A percentile compares a stretch with the other conserved stretches of the same genome.
These are phyloP conservation scores for Apostasia ramifera DNA, from an alignment of 106 monocot species.

Conservation along the genomic window DNA sequence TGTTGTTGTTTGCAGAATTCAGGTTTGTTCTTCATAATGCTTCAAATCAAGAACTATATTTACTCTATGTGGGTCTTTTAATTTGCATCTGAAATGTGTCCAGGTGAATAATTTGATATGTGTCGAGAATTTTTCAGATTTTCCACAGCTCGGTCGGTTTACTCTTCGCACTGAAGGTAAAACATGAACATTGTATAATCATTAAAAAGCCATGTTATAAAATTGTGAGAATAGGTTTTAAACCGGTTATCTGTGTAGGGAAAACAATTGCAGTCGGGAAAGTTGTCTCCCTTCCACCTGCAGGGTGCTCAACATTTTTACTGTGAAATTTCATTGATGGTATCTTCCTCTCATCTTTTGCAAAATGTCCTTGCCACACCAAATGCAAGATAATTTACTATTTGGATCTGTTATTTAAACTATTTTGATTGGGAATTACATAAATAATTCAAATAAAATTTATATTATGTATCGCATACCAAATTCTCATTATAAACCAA, in stretches of 20 bases:
- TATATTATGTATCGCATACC: too few species aligned
- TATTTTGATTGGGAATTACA: too few species aligned
- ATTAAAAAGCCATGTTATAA: too few species aligned
- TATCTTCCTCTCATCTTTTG: not conserved
- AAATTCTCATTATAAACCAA: too few species aligned
- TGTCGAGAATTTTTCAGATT: slow-evolving; percentile 79
- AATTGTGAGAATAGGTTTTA: not conserved
- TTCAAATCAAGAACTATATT: too few species aligned
- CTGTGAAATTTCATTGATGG: not conserved
- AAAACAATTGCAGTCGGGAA: slow-evolving; percentile 95
- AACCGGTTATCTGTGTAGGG: slow-evolving; percentile 33
- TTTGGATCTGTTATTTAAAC: too few species aligned
- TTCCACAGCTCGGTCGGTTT: slow-evolving; percentile 88
- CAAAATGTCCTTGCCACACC: too few species aligned
- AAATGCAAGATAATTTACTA: too few species aligned
- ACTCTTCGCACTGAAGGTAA: slow-evolving; percentile 94
- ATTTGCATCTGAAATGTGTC: not conserved
- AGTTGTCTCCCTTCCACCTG: slow-evolving; percentile 62
- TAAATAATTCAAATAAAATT: too few species aligned
- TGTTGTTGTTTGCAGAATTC: slow-evolving; percentile 78
- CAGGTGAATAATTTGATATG: slow-evolving; percentile 94
- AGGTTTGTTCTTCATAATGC: slow-evolving; percentile 26
- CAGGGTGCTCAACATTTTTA: slow-evolving; percentile 41
- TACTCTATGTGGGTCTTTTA: too few species aligned
- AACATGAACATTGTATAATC: not conserved